Percentiles rank a stretch among this genome's conserved stretches.
These are phyloP conservation scores for Ensete ventricosum DNA, from an alignment of 176 grass and related monocot species.

Conservation along the genomic window DNA sequence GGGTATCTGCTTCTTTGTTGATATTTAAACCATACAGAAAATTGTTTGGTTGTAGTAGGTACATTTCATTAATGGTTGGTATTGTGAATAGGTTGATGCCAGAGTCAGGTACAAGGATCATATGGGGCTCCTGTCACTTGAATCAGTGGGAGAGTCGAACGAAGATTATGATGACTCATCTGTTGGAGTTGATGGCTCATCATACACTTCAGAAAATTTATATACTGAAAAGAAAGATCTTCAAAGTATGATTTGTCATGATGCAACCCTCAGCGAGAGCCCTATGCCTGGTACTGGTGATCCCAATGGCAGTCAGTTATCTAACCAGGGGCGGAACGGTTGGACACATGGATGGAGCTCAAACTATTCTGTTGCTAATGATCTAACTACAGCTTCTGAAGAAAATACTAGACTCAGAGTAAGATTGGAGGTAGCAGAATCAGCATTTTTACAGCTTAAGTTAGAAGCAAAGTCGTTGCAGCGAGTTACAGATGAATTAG, in stretches of 20 bases:
- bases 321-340: slow-evolving; percentile 64
- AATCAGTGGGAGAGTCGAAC: slow-evolving; percentile 67
- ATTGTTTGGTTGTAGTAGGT: not conserved
- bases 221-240: slow-evolving; percentile 75
- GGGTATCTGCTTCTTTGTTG: not conserved
- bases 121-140: slow-evolving; percentile 34
- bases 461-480: slow-evolving; percentile 70
- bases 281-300: slow-evolving; percentile 40
- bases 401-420: slow-evolving; percentile 62
- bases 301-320: slow-evolving; percentile 36
- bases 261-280: slow-evolving; percentile 40
- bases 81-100: slow-evolving; percentile 52
- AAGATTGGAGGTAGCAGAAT: slow-evolving; percentile 83
- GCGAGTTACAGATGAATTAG: slow-evolving; percentile 56
- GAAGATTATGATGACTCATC: slow-evolving; percentile 62
- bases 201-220: slow-evolving; percentile 69
- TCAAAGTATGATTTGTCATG: slow-evolving; percentile 34
- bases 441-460: slow-evolving; percentile 81
- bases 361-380: slow-evolving; percentile 46
- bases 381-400: slow-evolving; percentile 56
- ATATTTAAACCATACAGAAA: not conserved
- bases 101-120: slow-evolving; percentile 60
- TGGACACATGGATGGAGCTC: slow-evolving; percentile 66
- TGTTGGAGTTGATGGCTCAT: slow-evolving; percentile 35
- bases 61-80: slow-evolving; percentile 9